Evolutionary conservation across 306 rosid genomes (phyloP), one percentile per base, ranked within the genome.

Genomic region (Lathyrus sativus): DNA sequence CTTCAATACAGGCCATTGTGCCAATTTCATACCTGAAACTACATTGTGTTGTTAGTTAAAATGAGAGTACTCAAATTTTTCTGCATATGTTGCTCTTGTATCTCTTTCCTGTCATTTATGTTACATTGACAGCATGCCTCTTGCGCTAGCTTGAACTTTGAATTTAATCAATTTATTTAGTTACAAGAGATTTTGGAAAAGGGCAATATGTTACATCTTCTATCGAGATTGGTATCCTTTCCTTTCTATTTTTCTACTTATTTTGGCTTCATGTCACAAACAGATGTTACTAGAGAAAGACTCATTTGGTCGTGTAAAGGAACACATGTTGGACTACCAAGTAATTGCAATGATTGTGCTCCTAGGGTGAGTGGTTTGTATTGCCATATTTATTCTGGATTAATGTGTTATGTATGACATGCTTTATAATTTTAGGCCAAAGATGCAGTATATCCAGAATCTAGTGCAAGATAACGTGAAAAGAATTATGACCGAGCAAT

Each of bases 291-390:
- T 93, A 59, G 96, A 90, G 79, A 83, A 62, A 72, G 93, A 80
- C 78, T 65, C 82, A 68, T 24, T 51, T 31, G 73, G 84, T 58
- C 75, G 81, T 12, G 8, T 86, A 5, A 78, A 76, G 61, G 87
- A 88, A 50, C 87, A 70, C 70, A 88, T 90, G 98, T 93, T 79
- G 73, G 87, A 71, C 61, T 88, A 90, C 84, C 93, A 86, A 83
- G 97, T 86, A 51, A 79, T 85, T 72, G 96, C 98, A 53, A 93
- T 90, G 98, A 68, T 90, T 80, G 78, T 90, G 62, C 80, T 93
- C 53, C 68, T 89, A 72, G 98, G 98, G 96, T 92, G 55, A 63
- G 85, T 78, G 24, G 5, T 66, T 66, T 64, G 59, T n/a, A 45
- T 67, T 62, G 7, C 66, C 15, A 31, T 22, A 9, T 70, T 42